A percentile compares a stretch with the other conserved stretches of the same genome.
Evolutionary conservation across 2,329 filamentous ascomycete genomes (phyloP).

Genomic region (Hirsutella minnesotensis): DNA sequence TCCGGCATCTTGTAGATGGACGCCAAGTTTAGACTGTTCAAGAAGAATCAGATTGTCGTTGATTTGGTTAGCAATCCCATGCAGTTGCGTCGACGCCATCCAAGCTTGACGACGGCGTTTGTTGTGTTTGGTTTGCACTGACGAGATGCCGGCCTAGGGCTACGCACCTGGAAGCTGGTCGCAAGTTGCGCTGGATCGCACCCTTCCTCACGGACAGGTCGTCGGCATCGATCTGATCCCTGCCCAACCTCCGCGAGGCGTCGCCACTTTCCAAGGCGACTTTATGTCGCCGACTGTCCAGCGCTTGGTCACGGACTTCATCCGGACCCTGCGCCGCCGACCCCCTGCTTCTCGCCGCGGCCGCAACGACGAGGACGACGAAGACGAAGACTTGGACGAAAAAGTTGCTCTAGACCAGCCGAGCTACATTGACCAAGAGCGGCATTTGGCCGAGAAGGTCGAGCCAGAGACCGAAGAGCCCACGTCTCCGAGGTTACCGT

Average conservation of each 20-base stretch:
- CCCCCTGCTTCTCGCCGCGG: not conserved
- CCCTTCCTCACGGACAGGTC: conserved; percentile 64
- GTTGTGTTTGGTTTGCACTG: too few species aligned
- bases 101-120: too few species aligned
- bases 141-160: conserved; percentile 39
- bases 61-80: conserved; percentile 53
- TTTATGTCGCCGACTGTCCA: conserved; percentile 71
- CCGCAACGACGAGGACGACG: not conserved
- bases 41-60: conserved; percentile 70
- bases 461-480: conserved; percentile 5
- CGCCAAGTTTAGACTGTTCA: conserved; percentile 68
- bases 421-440: conserved; percentile 58
- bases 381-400: not conserved
- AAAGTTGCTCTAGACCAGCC: conserved; percentile 23
- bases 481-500: conserved; percentile 7
- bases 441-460: conserved; percentile 18
- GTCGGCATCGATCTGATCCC: conserved; percentile 92
- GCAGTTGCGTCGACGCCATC: not conserved
- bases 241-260: conserved; percentile 77
- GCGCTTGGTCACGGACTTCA: conserved; percentile 62
- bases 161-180: conserved; percentile 69
- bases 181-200: conserved; percentile 71
- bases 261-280: conserved; percentile 91
- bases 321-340: conserved; percentile 42
- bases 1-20: conserved; percentile 78